Evolutionary conservation across 495 filamentous ascomycete species (phyloP), one percentile per base, ranked within the genome.

Genomic region (Talaromyces adpressus): DNA sequence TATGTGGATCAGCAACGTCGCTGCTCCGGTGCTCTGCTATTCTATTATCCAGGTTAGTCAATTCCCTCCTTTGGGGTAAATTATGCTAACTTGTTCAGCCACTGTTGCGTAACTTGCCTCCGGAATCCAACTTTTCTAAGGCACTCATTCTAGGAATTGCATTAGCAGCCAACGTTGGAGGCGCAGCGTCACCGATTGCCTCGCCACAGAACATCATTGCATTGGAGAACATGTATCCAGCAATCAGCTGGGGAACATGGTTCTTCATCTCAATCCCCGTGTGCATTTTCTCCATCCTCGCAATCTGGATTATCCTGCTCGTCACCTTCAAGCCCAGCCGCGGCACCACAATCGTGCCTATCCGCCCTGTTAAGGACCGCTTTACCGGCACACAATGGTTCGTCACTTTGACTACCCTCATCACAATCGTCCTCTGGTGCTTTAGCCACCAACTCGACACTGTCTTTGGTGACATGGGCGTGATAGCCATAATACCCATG

Each of bases 1-100:
- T 67, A 99, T 99, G 94, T 93, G 95, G 84, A 97, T 99, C 70
- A 95, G 90, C 73, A 99, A 99, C 67, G 94, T 99, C 36, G 94
- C 94, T 18, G 93, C 95, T 4, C 94, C 94, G 0, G 94, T 99
- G n/a, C 84, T 99, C 8, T 99, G 95, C 80, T 98, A 92, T 71
- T 95, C 91, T 16, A 98, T 98, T 73, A 92, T 97, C 65, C 91
- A 94, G 81, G 87, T 89, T 74, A 61, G 76, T 68, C 63, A 14
- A 22, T n/a, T n/a, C n/a, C 52, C 57, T 56, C 3, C 51, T 14
- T 23, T 53, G 62, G 34, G 54, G 59, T 59, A n/a, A 11, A 8
- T 27, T 36, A 49, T 52, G 29, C 69, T 72, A 36, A 69, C 32
- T 49, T 8, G 65, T 61, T n/a, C 67, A 93, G 86, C 94, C 94